Percentiles rank a stretch among this genome's conserved stretches.
These are phyloP conservation scores for Neofusicoccum umdonicola DNA, from an alignment of 2,329 filamentous ascomycete genomes.

Conservation along the genomic window DNA sequence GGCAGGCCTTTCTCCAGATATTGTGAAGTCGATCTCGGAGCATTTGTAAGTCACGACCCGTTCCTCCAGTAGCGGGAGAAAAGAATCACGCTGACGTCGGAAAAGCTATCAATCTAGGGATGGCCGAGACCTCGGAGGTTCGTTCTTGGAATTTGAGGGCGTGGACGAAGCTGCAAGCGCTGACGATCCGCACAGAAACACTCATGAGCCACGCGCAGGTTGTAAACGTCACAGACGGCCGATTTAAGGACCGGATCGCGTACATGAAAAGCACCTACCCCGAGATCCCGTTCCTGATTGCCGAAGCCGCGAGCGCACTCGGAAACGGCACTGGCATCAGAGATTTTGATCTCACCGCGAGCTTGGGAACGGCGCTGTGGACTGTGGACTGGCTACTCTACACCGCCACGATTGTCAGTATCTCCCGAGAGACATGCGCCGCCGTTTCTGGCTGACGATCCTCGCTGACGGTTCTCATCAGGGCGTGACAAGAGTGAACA, in stretches of 20 bases:
- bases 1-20: neutral
- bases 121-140: neutral
- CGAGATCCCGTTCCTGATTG: constrained; percentile 3
- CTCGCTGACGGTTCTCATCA: neutral
- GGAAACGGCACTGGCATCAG: constrained; percentile 1
- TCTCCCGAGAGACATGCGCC: neutral
- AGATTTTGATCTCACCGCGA: constrained; percentile 11
- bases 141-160: neutral
- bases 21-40: constrained; percentile 2
- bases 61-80: too few species aligned
- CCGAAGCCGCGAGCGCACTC: neutral
- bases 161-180: neutral
- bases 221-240: neutral
- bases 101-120: neutral
- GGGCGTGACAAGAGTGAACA: constrained; percentile 8
- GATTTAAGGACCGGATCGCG: constrained; percentile 6
- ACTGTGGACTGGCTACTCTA: constrained; percentile 15
- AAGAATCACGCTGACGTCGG: neutral
- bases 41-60: neutral
- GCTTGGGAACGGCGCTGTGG: constrained; percentile 11
- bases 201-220: neutral
- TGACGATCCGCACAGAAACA: neutral
- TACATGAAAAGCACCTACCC: constrained; percentile 8
- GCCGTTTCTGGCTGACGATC: neutral
- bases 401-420: neutral